Evolutionary conservation across 768 basidiomycete genomes (phyloP).

Genomic region (Tricholoma flavovirens): DNA sequence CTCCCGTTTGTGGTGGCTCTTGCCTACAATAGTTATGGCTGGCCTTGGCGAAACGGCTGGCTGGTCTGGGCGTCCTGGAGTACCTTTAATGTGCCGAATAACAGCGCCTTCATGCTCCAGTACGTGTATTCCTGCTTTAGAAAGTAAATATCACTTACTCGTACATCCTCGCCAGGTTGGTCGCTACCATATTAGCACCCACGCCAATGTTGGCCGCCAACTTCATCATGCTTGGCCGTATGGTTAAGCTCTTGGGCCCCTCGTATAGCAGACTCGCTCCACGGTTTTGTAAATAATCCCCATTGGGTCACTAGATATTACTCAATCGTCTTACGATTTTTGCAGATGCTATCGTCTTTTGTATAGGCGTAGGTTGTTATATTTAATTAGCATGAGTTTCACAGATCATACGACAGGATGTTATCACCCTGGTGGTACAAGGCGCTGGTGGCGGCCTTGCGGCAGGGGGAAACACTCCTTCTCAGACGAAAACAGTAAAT

Average conservation of each 20-base stretch:
- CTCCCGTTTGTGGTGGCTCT: constrained; percentile 46
- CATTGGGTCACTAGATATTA: background rate
- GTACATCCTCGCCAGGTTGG: constrained; percentile 31
- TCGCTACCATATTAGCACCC: constrained; percentile 48
- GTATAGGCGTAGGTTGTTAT: constrained; percentile 21
- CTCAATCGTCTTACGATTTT: background rate
- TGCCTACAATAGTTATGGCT: constrained; percentile 42
- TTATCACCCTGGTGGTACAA: constrained; percentile 50
- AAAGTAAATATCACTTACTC: background rate
- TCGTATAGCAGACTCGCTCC: constrained; percentile 43
- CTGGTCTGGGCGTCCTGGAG: constrained; percentile 52
- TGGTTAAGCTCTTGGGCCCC: constrained; percentile 39
- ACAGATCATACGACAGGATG: constrained; percentile 27
- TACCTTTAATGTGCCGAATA: constrained; percentile 19
- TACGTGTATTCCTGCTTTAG: constrained; percentile 10
- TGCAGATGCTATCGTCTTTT: background rate
- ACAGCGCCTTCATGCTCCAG: constrained; percentile 35
- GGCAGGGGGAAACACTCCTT: constrained; percentile 36
- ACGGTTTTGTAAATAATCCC: constrained; percentile 30
- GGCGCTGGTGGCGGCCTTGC: constrained; percentile 50
- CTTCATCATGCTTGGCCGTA: constrained; percentile 49
- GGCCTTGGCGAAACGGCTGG: constrained; percentile 48
- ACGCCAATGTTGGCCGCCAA: constrained; percentile 54
- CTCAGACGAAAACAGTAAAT: constrained; percentile 32
- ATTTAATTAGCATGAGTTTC: background rate